Evolutionary conservation across 2,329 filamentous ascomycete genomes (phyloP).

Genomic region (Cercospora zeae-maydis): DNA sequence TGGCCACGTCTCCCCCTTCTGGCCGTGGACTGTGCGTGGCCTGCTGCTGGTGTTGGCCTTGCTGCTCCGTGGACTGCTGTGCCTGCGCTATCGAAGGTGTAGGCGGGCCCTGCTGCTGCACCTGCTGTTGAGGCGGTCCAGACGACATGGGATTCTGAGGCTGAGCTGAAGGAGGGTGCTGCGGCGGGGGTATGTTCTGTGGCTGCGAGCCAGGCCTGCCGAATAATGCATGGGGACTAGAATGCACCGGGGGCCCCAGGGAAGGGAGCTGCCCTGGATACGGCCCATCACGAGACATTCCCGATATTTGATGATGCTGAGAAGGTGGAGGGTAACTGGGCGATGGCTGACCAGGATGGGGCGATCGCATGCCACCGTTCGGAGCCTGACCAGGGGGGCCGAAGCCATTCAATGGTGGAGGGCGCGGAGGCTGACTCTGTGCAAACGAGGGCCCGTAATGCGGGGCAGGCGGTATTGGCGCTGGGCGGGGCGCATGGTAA

Average conservation of each 20-base stretch:
- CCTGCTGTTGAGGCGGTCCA: neutral
- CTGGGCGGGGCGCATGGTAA: constrained; percentile 19
- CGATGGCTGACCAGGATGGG: constrained; percentile 34
- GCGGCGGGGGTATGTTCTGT: constrained; percentile 15
- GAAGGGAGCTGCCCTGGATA: constrained; percentile 16
- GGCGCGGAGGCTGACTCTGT: constrained; percentile 14
- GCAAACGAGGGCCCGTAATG: constrained; percentile 15
- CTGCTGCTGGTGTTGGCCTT: constrained; percentile 7
- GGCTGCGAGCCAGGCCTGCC: constrained; percentile 18
- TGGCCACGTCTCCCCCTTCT: constrained; percentile 18
- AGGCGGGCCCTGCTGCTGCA: constrained; percentile 6
- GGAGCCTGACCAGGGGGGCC: constrained; percentile 28
- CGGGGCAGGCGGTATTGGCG: constrained; percentile 19
- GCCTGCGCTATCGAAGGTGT: constrained; percentile 10
- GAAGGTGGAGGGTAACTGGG: constrained; percentile 19
- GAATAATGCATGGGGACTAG: constrained; percentile 16
- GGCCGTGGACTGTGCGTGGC: constrained; percentile 18
- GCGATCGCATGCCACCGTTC: constrained; percentile 40
- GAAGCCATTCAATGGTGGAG: constrained; percentile 20
- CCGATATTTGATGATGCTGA: constrained; percentile 20
- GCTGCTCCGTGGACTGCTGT: constrained; percentile 12
- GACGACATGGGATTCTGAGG: constrained; percentile 12
- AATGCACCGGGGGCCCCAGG: constrained; percentile 17
- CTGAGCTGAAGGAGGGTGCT: constrained; percentile 14
- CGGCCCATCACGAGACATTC: constrained; percentile 8